phyloP scores from a whole-genome alignment of 1,139 yeast genomes.

The Trichomonascaceae sp. region DNA sequence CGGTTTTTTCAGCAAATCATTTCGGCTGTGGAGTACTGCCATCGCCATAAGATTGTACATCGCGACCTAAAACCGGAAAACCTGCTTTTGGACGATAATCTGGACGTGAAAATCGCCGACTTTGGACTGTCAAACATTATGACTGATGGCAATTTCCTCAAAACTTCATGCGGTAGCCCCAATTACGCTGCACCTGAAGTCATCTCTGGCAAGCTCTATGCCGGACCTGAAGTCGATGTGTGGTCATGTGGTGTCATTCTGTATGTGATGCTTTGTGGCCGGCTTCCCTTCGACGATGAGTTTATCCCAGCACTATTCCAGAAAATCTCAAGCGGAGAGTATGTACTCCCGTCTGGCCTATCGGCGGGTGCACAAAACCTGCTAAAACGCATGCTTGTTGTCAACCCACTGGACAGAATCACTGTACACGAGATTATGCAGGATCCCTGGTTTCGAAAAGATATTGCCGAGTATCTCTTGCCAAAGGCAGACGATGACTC shows the following conservation, averaged over 20 bases:
- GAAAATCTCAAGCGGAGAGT: conserved; percentile 90
- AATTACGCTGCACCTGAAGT: conserved; percentile 99
- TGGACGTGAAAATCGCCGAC: conserved; percentile 94
- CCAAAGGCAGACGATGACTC: conserved; percentile 33
- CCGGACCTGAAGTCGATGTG: conserved; percentile 98
- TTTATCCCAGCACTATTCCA: conserved; percentile 92
- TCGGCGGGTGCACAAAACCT: conserved; percentile 80
- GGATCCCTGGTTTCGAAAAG: conserved; percentile 89
- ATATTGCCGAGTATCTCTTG: conserved; percentile 67
- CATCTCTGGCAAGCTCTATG: conserved; percentile 87
- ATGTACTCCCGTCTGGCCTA: conserved; percentile 79
- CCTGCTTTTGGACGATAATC: conserved; percentile 73
- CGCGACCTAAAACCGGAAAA: conserved; percentile 94
- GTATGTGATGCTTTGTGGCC: conserved; percentile 93
- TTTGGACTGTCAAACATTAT: conserved; percentile 90
- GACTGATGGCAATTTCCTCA: conserved; percentile 96
- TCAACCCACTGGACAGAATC: conserved; percentile 89
- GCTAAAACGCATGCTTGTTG: conserved; percentile 87
- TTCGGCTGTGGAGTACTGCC: conserved; percentile 97
- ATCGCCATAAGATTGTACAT: conserved; percentile 94
- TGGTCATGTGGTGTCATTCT: conserved; percentile 98
- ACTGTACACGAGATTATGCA: conserved; percentile 91
- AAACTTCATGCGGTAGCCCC: conserved; percentile 95
- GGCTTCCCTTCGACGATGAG: conserved; percentile 96
- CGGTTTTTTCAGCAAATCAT: conserved; percentile 94